phyloP scores from a whole-genome alignment of 176 grass and related monocot genomes.

The Musa itinerans region DNA sequence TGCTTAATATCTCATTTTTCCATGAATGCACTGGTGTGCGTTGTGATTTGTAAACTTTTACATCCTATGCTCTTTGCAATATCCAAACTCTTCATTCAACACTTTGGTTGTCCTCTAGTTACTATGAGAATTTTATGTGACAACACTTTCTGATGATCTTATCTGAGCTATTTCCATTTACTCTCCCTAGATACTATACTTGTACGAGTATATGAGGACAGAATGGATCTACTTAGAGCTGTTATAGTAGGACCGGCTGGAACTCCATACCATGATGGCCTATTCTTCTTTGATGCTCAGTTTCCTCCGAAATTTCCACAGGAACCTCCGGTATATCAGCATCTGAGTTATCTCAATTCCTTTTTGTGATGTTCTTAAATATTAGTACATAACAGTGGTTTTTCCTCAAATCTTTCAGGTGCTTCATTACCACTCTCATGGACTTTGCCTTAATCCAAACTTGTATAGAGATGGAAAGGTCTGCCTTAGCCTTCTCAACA shows the following conservation, averaged over 20 bases:
- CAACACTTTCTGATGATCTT: neutral
- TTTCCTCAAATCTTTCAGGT: conserved; percentile 32
- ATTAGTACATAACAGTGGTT: neutral
- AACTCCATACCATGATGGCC: conserved; percentile 93
- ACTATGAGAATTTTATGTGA: neutral
- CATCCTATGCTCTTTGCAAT: too few species aligned
- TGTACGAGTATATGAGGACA: conserved; percentile 67
- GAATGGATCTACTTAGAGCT: conserved; percentile 90
- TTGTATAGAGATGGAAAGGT: conserved; percentile 81
- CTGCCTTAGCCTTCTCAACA: conserved; percentile 80
- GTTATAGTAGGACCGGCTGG: conserved; percentile 68
- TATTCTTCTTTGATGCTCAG: conserved; percentile 89
- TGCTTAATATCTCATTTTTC: too few species aligned
- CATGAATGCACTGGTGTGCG: too few species aligned
- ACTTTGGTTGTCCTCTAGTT: neutral
- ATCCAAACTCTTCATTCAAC: too few species aligned
- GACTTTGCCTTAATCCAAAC: conserved; percentile 81
- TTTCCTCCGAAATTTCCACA: conserved; percentile 60
- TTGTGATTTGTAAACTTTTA: too few species aligned
- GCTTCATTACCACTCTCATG: conserved; percentile 65
- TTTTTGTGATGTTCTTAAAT: conserved; percentile 8
- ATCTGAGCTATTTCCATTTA: conserved; percentile 9
- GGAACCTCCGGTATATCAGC: conserved; percentile 46
- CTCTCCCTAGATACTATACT: conserved; percentile 53
- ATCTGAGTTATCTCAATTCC: neutral